Conservation (phyloP, 2,329 filamentous ascomycete genomes). For the Hymenoscyphus infarciens region DNA sequence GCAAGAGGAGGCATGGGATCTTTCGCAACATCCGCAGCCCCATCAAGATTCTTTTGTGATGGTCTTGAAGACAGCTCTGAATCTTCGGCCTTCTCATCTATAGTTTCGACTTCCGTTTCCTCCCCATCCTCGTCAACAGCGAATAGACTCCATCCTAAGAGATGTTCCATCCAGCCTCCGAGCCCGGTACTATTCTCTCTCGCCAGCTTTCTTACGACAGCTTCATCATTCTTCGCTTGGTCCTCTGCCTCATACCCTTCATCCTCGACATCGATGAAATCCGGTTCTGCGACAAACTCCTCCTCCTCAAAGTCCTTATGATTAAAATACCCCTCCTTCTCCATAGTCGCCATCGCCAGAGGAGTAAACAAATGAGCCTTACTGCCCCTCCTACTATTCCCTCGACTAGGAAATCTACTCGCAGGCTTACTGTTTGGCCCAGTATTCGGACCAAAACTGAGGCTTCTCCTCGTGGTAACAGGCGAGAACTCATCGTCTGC, state of each 20-base stretch:
- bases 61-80: constrained; percentile 29
- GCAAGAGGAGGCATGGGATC: constrained; percentile 47
- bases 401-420: constrained; percentile 47
- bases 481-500: constrained; percentile 39
- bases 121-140: constrained; percentile 59
- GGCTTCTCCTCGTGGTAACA: constrained; percentile 29
- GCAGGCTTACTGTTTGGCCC: constrained; percentile 43
- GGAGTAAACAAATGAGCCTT: constrained; percentile 36
- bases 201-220: constrained; percentile 54
- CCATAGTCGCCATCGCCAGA: constrained; percentile 44
- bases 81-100: constrained; percentile 38
- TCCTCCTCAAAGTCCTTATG: constrained; percentile 30
- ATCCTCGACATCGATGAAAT: constrained; percentile 62
- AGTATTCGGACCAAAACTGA: constrained; percentile 37
- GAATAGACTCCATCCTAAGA: constrained; percentile 60
- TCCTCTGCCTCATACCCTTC: constrained; percentile 50
- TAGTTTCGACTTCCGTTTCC: constrained; percentile 41
- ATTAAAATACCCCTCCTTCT: constrained; percentile 45
- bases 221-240: constrained; percentile 54
- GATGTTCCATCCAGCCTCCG: constrained; percentile 56
- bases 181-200: constrained; percentile 49
- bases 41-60: constrained; percentile 23
- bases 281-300: constrained; percentile 48
- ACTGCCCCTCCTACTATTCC: constrained; percentile 32
- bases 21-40: constrained; percentile 36